Evolutionary conservation across 257 asterid genomes (phyloP).

Genomic region (Gardenia jasminoides): DNA sequence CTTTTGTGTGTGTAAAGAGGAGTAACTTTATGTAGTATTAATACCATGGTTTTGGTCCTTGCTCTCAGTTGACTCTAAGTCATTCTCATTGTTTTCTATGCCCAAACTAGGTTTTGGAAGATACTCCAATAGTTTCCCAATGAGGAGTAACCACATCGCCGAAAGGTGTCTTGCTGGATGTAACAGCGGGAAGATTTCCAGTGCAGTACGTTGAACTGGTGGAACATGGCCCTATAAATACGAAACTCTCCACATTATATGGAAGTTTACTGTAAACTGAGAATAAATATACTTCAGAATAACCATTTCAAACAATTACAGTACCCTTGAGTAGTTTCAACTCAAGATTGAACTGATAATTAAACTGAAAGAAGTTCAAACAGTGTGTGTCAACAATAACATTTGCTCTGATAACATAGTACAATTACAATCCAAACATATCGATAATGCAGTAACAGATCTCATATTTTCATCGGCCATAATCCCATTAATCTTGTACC

Average conservation of each 20-base stretch:
- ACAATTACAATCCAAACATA: neutral
- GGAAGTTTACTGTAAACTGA: neutral
- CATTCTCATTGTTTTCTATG: constrained; percentile 45
- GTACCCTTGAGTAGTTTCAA: neutral
- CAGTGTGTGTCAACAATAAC: neutral
- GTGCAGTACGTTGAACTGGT: constrained; percentile 76
- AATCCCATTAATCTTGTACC: neutral
- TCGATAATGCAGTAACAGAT: neutral
- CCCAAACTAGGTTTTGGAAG: constrained; percentile 74
- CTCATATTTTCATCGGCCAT: neutral
- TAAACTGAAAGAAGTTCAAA: neutral
- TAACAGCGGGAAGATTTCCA: constrained; percentile 71
- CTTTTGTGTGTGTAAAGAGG: neutral
- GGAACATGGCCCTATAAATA: constrained; percentile 71
- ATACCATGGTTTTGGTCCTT: constrained; percentile 34
- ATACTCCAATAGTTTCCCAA: constrained; percentile 58
- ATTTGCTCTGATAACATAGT: neutral
- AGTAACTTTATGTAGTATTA: constrained; percentile 12
- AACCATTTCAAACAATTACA: neutral
- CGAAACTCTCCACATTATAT: neutral
- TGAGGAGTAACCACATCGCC: constrained; percentile 79
- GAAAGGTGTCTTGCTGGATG: constrained; percentile 76
- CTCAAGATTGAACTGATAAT: neutral
- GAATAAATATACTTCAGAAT: neutral
- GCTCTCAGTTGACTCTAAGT: constrained; percentile 30